Conservation (phyloP, 1,284 basidiomycete genomes). For the Peniophora sp. region DNA sequence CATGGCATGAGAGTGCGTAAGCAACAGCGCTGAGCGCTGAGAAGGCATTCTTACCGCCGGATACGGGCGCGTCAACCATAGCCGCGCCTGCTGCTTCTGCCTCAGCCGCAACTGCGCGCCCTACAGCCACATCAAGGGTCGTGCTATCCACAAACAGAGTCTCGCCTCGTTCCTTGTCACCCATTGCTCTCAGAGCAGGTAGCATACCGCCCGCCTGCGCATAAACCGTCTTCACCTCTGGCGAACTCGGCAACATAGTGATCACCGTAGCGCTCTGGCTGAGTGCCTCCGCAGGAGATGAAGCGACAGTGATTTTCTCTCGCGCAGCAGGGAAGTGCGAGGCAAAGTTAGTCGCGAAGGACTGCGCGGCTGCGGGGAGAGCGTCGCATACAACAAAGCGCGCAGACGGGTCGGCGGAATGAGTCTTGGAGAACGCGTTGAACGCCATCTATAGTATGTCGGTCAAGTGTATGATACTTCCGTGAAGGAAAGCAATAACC, state of each 20-base stretch:
- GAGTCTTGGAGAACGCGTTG: slow-evolving; percentile 70
- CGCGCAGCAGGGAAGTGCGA: slow-evolving; percentile 45
- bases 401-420: slow-evolving; percentile 35
- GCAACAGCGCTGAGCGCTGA: slow-evolving; percentile 2
- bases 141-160: slow-evolving; percentile 85
- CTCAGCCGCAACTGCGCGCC: slow-evolving; percentile 52
- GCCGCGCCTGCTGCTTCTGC: slow-evolving; percentile 53
- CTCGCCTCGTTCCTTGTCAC: slow-evolving; percentile 26
- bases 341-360: slow-evolving; percentile 49
- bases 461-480: too few species aligned
- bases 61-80: slow-evolving; percentile 89
- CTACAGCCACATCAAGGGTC: slow-evolving; percentile 73
- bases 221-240: slow-evolving; percentile 74
- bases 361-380: slow-evolving; percentile 45
- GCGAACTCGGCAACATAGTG: slow-evolving; percentile 85
- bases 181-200: slow-evolving; percentile 40
- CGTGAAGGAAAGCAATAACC: too few species aligned
- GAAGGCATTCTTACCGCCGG: slow-evolving; percentile 53
- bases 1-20: neutral
- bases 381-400: slow-evolving; percentile 76
- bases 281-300: slow-evolving; percentile 60
- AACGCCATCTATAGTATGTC: too few species aligned
- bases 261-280: slow-evolving; percentile 59
- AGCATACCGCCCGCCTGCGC: slow-evolving; percentile 49
- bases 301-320: slow-evolving; percentile 40